These are phyloP conservation scores for Chlorella sp. DNA, from an alignment of 139 green algal species.

Conservation along the genomic window DNA sequence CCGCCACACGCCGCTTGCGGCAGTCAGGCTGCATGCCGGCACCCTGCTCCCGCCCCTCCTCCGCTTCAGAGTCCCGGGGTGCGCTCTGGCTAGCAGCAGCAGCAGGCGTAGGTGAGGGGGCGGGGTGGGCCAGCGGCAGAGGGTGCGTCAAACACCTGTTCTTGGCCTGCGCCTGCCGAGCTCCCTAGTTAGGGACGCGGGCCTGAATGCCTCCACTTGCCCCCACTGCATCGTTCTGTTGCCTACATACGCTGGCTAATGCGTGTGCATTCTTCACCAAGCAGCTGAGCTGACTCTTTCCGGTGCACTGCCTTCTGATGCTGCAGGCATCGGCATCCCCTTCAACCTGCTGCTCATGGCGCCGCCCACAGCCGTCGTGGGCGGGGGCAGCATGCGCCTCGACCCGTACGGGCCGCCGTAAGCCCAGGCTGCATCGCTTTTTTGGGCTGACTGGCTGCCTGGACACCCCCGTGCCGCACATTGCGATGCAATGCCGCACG, in stretches of 20 bases:
- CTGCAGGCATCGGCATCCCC: constrained; percentile 16
- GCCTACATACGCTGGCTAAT: too few species aligned
- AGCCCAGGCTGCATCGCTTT: too few species aligned
- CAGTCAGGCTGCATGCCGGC: too few species aligned
- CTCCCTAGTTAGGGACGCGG: too few species aligned
- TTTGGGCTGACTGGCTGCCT: neutral
- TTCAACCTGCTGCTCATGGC: constrained; percentile 41
- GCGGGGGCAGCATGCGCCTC: neutral
- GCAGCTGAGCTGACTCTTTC: too few species aligned
- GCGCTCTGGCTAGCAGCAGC: constrained; percentile 32
- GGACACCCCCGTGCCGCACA: neutral
- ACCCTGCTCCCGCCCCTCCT: neutral
- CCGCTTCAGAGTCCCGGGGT: constrained; percentile 12
- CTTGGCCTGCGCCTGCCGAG: too few species aligned
- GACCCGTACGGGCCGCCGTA: neutral
- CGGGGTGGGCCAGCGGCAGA: neutral
- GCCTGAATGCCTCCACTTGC: too few species aligned
- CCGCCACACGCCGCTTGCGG: too few species aligned
- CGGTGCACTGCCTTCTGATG: too few species aligned
- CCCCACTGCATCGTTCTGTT: too few species aligned
- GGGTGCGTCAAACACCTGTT: neutral
- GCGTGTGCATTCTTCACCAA: too few species aligned
- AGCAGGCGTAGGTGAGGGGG: neutral
- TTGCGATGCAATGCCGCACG: neutral
- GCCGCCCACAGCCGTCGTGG: neutral